These are phyloP conservation scores for Passalora sequoiae DNA, from an alignment of 2,329 filamentous ascomycete species.

Conservation along the genomic window DNA sequence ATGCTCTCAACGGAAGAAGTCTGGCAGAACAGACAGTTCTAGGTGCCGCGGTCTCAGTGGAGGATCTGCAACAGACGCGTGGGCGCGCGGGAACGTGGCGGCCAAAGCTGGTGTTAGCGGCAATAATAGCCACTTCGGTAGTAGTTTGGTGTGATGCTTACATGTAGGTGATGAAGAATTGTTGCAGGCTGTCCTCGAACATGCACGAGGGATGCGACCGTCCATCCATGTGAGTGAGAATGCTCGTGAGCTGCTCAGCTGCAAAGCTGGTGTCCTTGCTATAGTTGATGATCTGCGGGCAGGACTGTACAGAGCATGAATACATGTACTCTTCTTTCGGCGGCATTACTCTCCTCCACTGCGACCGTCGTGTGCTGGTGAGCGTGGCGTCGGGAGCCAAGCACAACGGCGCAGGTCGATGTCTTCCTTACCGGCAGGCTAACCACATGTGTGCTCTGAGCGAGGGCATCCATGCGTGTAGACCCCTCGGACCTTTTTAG, in stretches of 20 bases:
- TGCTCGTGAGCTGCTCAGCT: not conserved
- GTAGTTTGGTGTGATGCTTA: too few relatives aligned
- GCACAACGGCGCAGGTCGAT: conserved; percentile 2
- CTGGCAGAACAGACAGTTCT: not conserved
- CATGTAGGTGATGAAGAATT: too few relatives aligned
- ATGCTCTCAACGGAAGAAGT: not conserved
- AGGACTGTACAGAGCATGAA: too few relatives aligned
- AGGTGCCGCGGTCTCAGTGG: not conserved
- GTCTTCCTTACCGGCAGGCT: not conserved
- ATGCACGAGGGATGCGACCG: too few relatives aligned
- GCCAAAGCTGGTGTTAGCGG: not conserved
- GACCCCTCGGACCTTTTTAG: too few relatives aligned
- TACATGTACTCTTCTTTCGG: conserved; percentile 4
- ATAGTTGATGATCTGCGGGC: too few relatives aligned
- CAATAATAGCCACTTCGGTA: too few relatives aligned
- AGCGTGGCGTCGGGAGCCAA: too few relatives aligned
- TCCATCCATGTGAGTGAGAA: too few relatives aligned
- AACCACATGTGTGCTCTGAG: not conserved
- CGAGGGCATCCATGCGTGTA: too few relatives aligned
- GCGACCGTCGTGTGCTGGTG: conserved; percentile 5
- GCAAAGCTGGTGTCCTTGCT: too few relatives aligned
- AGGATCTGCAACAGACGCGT: not conserved
- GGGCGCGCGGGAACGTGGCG: not conserved
- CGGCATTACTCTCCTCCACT: not conserved
- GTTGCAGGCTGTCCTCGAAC: too few relatives aligned